These are phyloP conservation scores for Yarrowia keelungensis DNA, from an alignment of 805 yeast genomes.

Conservation along the genomic window DNA sequence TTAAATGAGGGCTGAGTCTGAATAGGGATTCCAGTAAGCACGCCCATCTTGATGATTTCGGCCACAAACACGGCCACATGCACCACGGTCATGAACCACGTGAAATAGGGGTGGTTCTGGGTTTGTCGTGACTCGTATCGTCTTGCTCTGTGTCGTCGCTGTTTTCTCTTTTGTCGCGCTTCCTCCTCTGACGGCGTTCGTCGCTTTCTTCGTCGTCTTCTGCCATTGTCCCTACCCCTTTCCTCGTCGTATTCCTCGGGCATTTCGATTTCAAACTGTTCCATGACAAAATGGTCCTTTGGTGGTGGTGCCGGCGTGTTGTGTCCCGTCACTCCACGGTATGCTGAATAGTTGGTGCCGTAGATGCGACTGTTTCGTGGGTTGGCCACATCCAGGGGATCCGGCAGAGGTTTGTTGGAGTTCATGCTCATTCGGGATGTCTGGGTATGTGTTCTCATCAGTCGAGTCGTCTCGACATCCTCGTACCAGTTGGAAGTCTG, in stretches of 20 bases:
- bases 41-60: constrained; percentile 64
- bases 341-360: constrained; percentile 37
- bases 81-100: constrained; percentile 45
- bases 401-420: constrained; percentile 34
- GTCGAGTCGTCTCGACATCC: constrained; percentile 29
- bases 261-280: constrained; percentile 22
- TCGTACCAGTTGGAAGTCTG: constrained; percentile 26
- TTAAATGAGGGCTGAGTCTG: constrained; percentile 75
- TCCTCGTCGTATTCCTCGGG: constrained; percentile 19
- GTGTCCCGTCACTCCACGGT: constrained; percentile 17
- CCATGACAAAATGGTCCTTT: constrained; percentile 33
- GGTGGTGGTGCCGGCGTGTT: constrained; percentile 21
- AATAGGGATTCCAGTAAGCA: constrained; percentile 66
- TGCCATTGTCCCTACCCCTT: not conserved
- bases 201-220: constrained; percentile 32
- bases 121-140: constrained; percentile 31
- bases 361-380: constrained; percentile 27
- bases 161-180: constrained; percentile 30
- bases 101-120: constrained; percentile 47
- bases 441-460: constrained; percentile 31
- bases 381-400: constrained; percentile 29
- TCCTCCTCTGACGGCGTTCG: constrained; percentile 30
- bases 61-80: constrained; percentile 65
- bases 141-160: constrained; percentile 26
- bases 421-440: constrained; percentile 23